Evolutionary conservation across 306 rosid species (phyloP).

Genomic region (Cucumis hystrix): DNA sequence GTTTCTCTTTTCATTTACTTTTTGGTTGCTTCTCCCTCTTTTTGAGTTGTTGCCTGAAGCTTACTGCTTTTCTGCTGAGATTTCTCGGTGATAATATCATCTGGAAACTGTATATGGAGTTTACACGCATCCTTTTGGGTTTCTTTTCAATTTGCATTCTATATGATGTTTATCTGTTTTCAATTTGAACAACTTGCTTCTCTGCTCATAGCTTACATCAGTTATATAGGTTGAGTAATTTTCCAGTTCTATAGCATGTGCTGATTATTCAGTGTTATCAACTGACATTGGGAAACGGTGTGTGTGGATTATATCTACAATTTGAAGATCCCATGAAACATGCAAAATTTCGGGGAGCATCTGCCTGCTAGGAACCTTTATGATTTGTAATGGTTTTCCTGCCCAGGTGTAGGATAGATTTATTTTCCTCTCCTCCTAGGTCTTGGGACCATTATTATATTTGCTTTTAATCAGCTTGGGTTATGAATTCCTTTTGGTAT

Average conservation of each 20-base stretch:
- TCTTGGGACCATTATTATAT: neutral
- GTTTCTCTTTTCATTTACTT: constrained; percentile 16
- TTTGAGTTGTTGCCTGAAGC: neutral
- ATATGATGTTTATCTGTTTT: neutral
- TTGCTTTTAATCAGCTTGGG: neutral
- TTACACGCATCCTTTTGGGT: neutral
- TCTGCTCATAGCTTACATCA: neutral
- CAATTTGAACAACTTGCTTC: neutral
- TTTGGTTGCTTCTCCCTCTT: neutral
- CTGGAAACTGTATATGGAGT: neutral
- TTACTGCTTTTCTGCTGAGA: neutral
- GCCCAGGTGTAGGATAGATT: neutral
- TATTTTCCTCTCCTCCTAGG: neutral
- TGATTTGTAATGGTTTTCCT: neutral
- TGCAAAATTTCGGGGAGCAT: neutral
- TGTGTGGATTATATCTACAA: neutral
- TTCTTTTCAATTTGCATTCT: neutral
- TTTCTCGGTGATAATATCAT: neutral
- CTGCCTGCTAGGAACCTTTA: neutral
- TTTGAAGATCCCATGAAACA: neutral
- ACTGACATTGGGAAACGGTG: neutral
- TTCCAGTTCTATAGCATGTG: neutral
- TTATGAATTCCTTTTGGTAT: neutral
- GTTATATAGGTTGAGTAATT: neutral
- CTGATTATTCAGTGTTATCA: neutral